Percentiles rank a stretch among this genome's conserved stretches.
Evolutionary conservation across 1,139 yeast species (phyloP).

Genomic region (Geotrichum citri-aurantii): DNA sequence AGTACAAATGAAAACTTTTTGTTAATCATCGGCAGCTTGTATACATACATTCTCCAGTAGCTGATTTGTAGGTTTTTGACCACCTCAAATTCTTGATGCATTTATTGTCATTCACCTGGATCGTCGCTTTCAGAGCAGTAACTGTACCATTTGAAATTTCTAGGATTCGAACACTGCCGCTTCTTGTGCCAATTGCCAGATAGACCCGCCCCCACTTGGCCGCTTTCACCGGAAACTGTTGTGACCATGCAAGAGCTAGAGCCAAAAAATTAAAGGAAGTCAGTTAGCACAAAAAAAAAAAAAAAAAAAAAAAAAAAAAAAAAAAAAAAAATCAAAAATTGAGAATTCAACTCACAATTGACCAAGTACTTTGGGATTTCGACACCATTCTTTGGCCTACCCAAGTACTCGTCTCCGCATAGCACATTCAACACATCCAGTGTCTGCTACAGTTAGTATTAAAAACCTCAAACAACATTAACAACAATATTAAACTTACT

Average conservation of each 20-base stretch:
- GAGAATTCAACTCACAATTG: slow-evolving; percentile 5
- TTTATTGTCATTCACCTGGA: neutral
- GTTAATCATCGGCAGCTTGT: neutral
- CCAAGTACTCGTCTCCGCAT: slow-evolving; percentile 5
- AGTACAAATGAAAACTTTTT: neutral
- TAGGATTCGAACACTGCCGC: slow-evolving; percentile 6
- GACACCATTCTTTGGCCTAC: slow-evolving; percentile 8
- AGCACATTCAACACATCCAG: slow-evolving; percentile 3
- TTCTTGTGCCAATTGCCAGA: slow-evolving; percentile 12
- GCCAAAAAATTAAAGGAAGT: neutral
- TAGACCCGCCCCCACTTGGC: slow-evolving; percentile 13
- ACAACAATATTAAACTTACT: neutral
- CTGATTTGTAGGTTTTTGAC: neutral
- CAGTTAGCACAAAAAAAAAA: neutral
- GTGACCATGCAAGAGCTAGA: slow-evolving; percentile 14
- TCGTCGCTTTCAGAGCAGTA: neutral
- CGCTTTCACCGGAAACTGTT: slow-evolving; percentile 5
- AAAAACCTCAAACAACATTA: neutral
- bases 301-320: neutral
- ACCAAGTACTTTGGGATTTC: slow-evolving; percentile 6
- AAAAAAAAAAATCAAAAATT: neutral
- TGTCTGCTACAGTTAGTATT: slow-evolving; percentile 2
- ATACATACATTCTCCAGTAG: slow-evolving; percentile 5
- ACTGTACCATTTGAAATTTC: slow-evolving; percentile 1
- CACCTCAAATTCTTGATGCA: slow-evolving; percentile 10